Evolutionary conservation across 352 stramenopile species (phyloP).

Genomic region (Thraustotheca clavata): DNA sequence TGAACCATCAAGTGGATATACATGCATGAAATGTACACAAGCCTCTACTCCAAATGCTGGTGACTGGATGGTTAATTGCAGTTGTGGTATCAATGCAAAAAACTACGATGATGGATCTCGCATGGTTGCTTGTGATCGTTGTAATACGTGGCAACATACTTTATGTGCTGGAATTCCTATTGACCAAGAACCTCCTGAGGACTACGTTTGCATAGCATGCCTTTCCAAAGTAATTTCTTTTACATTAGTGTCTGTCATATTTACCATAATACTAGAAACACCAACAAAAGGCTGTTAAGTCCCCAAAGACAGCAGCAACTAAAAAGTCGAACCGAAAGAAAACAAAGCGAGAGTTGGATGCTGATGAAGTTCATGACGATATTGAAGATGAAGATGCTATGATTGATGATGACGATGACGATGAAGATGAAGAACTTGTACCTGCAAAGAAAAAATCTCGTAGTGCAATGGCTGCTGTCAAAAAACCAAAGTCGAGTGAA

Average conservation of each 20-base stretch:
- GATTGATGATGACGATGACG: neutral
- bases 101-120: constrained; percentile 19
- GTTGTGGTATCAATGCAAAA: constrained; percentile 8
- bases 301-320: neutral
- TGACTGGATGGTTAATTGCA: constrained; percentile 17
- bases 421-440: neutral
- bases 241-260: neutral
- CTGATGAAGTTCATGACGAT: neutral
- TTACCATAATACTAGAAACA: neutral
- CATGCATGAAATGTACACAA: constrained; percentile 39
- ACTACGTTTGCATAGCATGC: constrained; percentile 52
- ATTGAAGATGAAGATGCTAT: constrained; percentile 4
- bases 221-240: neutral
- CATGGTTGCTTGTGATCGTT: constrained; percentile 25
- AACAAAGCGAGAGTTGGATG: neutral
- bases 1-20: constrained; percentile 43
- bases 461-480: constrained; percentile 28
- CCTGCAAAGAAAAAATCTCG: constrained; percentile 24
- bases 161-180: constrained; percentile 49
- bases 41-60: neutral
- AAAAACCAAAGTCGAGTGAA: constrained; percentile 20
- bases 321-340: constrained; percentile 1
- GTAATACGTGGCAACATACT: constrained; percentile 49
- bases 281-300: constrained; percentile 16
- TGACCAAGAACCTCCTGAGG: constrained; percentile 36